These are phyloP conservation scores for Heliamphora exappendiculata DNA, from an alignment of 148 eudicot genomes.

Conservation along the genomic window DNA sequence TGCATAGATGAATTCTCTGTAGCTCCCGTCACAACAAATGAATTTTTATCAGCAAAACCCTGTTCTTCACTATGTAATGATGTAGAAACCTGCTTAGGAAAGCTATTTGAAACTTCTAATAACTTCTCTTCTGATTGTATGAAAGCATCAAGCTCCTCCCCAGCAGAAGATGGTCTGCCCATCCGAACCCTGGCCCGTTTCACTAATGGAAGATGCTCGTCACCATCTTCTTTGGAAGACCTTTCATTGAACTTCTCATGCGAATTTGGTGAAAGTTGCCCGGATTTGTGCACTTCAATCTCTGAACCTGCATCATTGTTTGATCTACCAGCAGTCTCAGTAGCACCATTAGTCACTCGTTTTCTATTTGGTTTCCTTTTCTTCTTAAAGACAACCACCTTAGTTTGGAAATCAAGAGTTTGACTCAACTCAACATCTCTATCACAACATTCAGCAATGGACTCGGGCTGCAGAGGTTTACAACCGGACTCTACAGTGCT, in stretches of 20 bases:
- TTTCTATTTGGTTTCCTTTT: constrained; percentile 80
- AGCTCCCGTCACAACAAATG: constrained; percentile 16
- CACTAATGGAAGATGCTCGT: constrained; percentile 84
- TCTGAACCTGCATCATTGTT: constrained; percentile 32
- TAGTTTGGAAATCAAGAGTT: constrained; percentile 52
- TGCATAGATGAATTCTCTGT: constrained; percentile 20
- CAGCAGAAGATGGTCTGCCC: constrained; percentile 50
- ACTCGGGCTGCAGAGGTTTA: constrained; percentile 38
- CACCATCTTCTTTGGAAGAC: constrained; percentile 67
- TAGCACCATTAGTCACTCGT: constrained; percentile 38
- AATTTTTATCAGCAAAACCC: constrained; percentile 17
- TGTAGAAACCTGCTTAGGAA: constrained; percentile 13
- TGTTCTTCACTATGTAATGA: constrained; percentile 30
- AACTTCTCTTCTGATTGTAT: constrained; percentile 34
- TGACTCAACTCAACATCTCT: constrained; percentile 46
- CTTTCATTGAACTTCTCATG: constrained; percentile 26
- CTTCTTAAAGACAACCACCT: constrained; percentile 49
- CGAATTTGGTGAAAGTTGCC: constrained; percentile 14
- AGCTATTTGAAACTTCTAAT: constrained; percentile 22
- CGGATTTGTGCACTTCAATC: constrained; percentile 17
- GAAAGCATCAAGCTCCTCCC: constrained; percentile 36
- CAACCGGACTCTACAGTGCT: constrained; percentile 49
- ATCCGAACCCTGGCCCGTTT: constrained; percentile 95
- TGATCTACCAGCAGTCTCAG: constrained; percentile 23
- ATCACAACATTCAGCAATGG: constrained; percentile 29